Evolutionary conservation across 805 yeast genomes (phyloP), one percentile per base, ranked within the genome.

Genomic region (Cyberlindnera xishuangbannaensis): DNA sequence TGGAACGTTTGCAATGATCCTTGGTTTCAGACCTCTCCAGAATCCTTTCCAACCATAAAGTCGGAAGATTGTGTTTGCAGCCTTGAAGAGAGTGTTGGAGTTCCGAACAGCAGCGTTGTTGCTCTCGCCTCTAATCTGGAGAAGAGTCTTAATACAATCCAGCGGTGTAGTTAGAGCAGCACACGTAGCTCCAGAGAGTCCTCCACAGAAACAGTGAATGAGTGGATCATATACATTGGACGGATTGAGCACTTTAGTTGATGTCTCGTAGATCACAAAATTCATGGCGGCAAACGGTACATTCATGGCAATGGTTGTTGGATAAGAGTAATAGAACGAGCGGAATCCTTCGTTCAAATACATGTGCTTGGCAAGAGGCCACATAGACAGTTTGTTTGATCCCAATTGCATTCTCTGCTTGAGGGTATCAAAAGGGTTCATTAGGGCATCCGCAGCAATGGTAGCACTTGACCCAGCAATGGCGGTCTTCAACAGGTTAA

Each of bases 351-450:
- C 92, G 5, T 58, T 60, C 33, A 56, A 56, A 53, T 76, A 77
- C 35, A 83, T 73, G 23, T 63, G 51, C 22, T 57, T 54, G 3
- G 78, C 73, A 7, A 65, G 51, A 29, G 58, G 51, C 26, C 57
- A 44, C 58, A 40, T 53, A 31, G 42, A 25, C 33, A 41, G 34
- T 20, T 36, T 33, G 27, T 37, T 37, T 26, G 59, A 43, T 10
- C 56, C 55, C 24, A 72, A 50, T 60, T 90, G 98, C 95, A 90
- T 87, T 60, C 97, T 72, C 64, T 90, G 98, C 57, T 90, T 90
- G 37, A 92, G 65, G 18, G 90, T 94, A 53, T 90, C 98, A 52
- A 90, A 90, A 19, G 98, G 98, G 43, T 92, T 90, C 97, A 90
- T 90, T 46, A 92, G 67, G 2, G 96, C 96, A 59, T 90, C 97